phyloP scores from a whole-genome alignment of 345 rosid species.

The Brassica juncea region DNA sequence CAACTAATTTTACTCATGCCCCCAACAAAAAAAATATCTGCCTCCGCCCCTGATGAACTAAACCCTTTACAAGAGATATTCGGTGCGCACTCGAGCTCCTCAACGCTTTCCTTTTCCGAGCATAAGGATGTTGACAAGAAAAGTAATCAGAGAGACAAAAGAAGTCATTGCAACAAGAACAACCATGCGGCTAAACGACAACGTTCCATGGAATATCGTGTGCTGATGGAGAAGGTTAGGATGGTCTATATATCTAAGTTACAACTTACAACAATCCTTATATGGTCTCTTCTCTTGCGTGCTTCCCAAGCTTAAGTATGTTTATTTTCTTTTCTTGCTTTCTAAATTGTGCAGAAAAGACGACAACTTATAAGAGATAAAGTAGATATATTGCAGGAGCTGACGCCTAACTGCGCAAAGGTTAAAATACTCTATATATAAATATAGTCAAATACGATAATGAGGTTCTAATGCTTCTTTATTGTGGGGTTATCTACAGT shows the following conservation, averaged over 20 bases:
- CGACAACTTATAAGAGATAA: constrained; percentile 18
- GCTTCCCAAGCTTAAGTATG: not conserved
- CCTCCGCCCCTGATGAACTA: not conserved
- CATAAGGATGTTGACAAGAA: constrained; percentile 3
- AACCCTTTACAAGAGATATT: constrained; percentile 36
- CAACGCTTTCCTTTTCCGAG: not conserved
- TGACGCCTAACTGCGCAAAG: constrained; percentile 19
- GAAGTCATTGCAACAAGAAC: not conserved
- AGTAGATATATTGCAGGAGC: constrained; percentile 24
- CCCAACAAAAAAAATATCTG: not conserved
- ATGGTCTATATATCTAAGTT: not conserved
- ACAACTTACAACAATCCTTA: not conserved
- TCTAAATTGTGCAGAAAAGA: constrained; percentile 24
- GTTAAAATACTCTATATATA: not conserved
- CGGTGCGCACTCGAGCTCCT: constrained; percentile 4
- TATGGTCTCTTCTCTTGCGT: not conserved
- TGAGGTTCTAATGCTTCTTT: not conserved
- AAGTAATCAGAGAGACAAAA: not conserved
- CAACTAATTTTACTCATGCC: not conserved
- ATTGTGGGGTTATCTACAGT: not conserved
- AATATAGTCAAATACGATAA: not conserved
- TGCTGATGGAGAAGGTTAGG: constrained; percentile 30
- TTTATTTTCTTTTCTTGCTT: not conserved
- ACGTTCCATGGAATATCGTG: constrained; percentile 27
- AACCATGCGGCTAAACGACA: not conserved